Evolutionary conservation across 208 protist species (phyloP), one percentile per base, ranked within the genome.

Genomic region (Trypanosomatidae sp.): DNA sequence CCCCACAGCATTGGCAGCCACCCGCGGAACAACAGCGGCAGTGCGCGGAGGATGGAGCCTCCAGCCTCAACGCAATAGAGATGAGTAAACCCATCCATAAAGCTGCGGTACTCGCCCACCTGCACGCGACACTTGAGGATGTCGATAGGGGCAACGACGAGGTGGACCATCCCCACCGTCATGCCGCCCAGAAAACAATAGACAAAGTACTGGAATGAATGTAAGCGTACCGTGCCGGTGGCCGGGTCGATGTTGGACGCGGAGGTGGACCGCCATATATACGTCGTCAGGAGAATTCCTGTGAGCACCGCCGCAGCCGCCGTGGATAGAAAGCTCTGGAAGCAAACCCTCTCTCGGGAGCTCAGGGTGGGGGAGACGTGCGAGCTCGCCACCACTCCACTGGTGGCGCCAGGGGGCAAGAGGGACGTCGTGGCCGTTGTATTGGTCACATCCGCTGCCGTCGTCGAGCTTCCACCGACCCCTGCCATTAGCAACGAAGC

Each of bases 111-210:
- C 70, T 90, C 82, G 53, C 91, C 91, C 25, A 94, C 89, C 73
- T 96, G 91, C n/a, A 94, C 81, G 56, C 91, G 87, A 60, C 89
- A 94, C 79, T 96, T 96, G 30, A 96, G 59, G 15, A 93, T 65
- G 73, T 96, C 91, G 25, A 96, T 73, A 0, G 91, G 91, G 8
- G 85, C 87, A 44, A 96, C 65, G 13, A 86, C n/a, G 19, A 83
- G 43, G 66, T 96, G 91, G n/a, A 88, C 62, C 28, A 90, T 46
- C 47, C 91, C 91, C 44, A 81, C 81, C 13, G 87, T 17, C 8
- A 86, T 46, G 17, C 91, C 91, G 41, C 88, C 89, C 9, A 91
- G 13, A 69, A 91, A 80, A 72, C 87, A 93, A 43, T 85, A 80
- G 9, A 84, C 75, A 74, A 94, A 96, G 70, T 91, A 96, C 13